phyloP scores from a whole-genome alignment of 2,329 filamentous ascomycete species.

The Amylocarpus encephaloides region DNA sequence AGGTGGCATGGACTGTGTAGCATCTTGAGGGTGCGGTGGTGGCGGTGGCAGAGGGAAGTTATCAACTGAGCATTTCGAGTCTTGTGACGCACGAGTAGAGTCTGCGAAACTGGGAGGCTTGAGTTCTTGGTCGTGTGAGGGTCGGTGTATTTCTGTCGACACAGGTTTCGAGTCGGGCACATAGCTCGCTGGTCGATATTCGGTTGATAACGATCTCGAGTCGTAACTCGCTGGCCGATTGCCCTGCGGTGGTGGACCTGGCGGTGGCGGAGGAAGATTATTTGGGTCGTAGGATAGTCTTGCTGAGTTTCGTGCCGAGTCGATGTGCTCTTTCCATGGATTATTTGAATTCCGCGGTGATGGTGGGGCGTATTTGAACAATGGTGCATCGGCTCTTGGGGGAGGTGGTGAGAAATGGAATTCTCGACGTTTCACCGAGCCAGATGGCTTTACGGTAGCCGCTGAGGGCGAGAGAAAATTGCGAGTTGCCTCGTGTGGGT shows the following conservation, averaged over 20 bases:
- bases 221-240: slow-evolving; percentile 20
- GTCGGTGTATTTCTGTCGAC: slow-evolving; percentile 4
- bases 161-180: slow-evolving; percentile 5
- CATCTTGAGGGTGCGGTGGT: background rate
- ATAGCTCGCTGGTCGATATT: slow-evolving; percentile 6
- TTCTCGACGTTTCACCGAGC: slow-evolving; percentile 25
- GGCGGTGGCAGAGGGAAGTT: background rate
- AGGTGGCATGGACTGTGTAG: slow-evolving; percentile 12
- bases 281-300: slow-evolving; percentile 24
- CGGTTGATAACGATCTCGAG: slow-evolving; percentile 12
- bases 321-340: slow-evolving; percentile 24
- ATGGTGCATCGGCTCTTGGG: slow-evolving; percentile 43
- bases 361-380: slow-evolving; percentile 53
- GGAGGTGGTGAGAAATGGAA: slow-evolving; percentile 54
- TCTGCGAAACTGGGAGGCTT: slow-evolving; percentile 7
- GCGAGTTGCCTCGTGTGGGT: slow-evolving; percentile 39
- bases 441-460: background rate
- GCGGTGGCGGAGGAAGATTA: slow-evolving; percentile 25
- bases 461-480: slow-evolving; percentile 25
- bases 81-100: slow-evolving; percentile 1
- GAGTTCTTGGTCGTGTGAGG: slow-evolving; percentile 2
- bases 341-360: slow-evolving; percentile 34
- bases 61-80: slow-evolving; percentile 8
- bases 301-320: slow-evolving; percentile 15
- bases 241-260: slow-evolving; percentile 18